Base-by-base conservation (phyloP, 495 filamentous ascomycete genomes). In the Evernia prunastri region DNA sequence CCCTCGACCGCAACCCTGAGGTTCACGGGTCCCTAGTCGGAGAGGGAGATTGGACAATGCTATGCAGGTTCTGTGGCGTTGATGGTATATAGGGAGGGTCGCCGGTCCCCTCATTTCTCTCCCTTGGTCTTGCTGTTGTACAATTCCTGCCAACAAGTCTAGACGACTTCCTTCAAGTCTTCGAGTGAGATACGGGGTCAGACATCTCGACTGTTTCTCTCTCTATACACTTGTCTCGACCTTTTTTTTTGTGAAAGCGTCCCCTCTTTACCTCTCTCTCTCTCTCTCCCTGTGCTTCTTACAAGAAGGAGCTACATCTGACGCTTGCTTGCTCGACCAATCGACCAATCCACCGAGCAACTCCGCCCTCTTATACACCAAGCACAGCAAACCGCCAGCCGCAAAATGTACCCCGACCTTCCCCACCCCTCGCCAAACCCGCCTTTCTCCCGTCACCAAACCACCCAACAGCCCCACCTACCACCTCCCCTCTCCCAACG, bases 321-420 rank as follows among this genome's bases (percentile, higher is more conserved):
- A 60, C n/a, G 49, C 35, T 27, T 40, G 36, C 39, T 33, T 20
- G 5, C 3, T 31, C 25, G 23, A 39, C 1, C 36, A 37, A 36
- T 3, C 57, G 9, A 2, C 18, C 25, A 35, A 47, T 27, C 11
- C 53, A 18, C 35, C 36, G 31, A 33, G 36, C 11, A 2, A 37
- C 4, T 18, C 25, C 27, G 37, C 29, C n/a, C 0, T 18, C 3
- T 37, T 15, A 45, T 37, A 10, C 39, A 60, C 56, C 60, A 70
- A 62, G n/a, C 39, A 58, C 56, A 23, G 60, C 69, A 23, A 47
- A 72, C 31, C 70, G 8, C 20, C 45, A 23, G 71, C 36, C 66
- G 69, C 53, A 73, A 73, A 68, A 70, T 53, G 59, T 51, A n/a
- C 15, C 71, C 59, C 70, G 61, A 37, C 66, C 63, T 53, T 40